These are phyloP conservation scores for Penicillium desertorum DNA, from an alignment of 495 filamentous ascomycete genomes.

Conservation along the genomic window DNA sequence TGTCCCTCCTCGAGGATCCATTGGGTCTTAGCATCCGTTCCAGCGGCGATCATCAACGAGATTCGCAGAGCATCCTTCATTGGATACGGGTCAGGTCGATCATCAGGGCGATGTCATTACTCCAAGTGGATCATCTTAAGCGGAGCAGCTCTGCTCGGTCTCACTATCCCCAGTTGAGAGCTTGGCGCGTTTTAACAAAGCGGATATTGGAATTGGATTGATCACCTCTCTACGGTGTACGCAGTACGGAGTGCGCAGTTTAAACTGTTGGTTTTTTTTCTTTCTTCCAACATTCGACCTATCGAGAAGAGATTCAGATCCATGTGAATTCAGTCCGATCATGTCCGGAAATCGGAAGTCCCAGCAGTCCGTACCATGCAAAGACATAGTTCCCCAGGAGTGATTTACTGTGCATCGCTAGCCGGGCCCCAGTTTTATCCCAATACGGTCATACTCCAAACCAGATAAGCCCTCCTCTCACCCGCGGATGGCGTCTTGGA, in stretches of 20 bases:
- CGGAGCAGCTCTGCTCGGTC: constrained; percentile 13
- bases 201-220: constrained; percentile 17
- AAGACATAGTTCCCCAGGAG: constrained; percentile 5
- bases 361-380: neutral
- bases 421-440: neutral
- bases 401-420: constrained; percentile 3
- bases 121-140: constrained; percentile 22
- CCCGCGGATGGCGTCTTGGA: neutral
- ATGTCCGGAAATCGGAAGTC: neutral
- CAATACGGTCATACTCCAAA: constrained; percentile 8
- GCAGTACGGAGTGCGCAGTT: too few species aligned
- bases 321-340: neutral
- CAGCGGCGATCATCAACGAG: constrained; percentile 27
- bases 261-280: neutral
- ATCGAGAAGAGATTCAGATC: neutral
- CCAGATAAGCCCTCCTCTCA: constrained; percentile 11
- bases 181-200: constrained; percentile 29
- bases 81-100: constrained; percentile 24
- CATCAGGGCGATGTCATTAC: constrained; percentile 13
- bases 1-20: neutral
- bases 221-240: constrained; percentile 14
- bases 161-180: constrained; percentile 20
- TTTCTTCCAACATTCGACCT: neutral
- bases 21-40: constrained; percentile 7
- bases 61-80: constrained; percentile 14